Conservation (phyloP, 2,329 filamentous ascomycete species). For the Pyrenochaeta sp. region DNA sequence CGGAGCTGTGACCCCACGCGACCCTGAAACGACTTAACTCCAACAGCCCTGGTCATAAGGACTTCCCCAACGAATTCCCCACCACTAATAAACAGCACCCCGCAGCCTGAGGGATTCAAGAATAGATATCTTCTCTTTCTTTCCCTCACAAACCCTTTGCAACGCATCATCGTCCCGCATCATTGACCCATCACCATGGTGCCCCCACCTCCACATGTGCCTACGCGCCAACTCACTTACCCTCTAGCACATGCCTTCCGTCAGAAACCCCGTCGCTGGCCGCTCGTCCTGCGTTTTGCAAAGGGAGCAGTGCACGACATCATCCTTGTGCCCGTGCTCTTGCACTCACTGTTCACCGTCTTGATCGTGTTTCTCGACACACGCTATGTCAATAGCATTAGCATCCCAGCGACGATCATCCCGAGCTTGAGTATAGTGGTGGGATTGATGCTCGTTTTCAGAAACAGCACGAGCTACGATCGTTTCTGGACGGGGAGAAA, state of each 20-base stretch:
- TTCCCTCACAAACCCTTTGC: neutral
- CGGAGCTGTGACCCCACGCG: neutral
- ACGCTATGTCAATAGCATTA: constrained; percentile 59
- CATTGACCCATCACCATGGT: neutral
- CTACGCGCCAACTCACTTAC: constrained; percentile 51
- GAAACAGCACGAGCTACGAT: constrained; percentile 71
- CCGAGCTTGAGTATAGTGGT: constrained; percentile 72
- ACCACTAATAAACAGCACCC: neutral
- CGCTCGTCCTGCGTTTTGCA: constrained; percentile 69
- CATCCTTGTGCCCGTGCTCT: constrained; percentile 64
- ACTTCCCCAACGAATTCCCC: constrained; percentile 1
- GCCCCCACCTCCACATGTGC: constrained; percentile 15
- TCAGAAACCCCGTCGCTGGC: constrained; percentile 64
- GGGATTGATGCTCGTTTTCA: constrained; percentile 72
- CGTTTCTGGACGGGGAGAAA: constrained; percentile 70
- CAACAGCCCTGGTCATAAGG: neutral
- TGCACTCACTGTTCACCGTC: constrained; percentile 67
- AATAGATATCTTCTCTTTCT: neutral
- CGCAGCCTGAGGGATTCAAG: neutral
- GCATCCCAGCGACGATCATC: constrained; percentile 67
- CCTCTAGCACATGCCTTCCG: constrained; percentile 56
- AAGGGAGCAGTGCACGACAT: constrained; percentile 70
- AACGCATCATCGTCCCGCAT: neutral
- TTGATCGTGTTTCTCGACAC: constrained; percentile 66
- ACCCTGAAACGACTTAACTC: neutral